Evolutionary conservation across 2,329 filamentous ascomycete genomes (phyloP).

Genomic region (Pestalotiopsis fici): DNA sequence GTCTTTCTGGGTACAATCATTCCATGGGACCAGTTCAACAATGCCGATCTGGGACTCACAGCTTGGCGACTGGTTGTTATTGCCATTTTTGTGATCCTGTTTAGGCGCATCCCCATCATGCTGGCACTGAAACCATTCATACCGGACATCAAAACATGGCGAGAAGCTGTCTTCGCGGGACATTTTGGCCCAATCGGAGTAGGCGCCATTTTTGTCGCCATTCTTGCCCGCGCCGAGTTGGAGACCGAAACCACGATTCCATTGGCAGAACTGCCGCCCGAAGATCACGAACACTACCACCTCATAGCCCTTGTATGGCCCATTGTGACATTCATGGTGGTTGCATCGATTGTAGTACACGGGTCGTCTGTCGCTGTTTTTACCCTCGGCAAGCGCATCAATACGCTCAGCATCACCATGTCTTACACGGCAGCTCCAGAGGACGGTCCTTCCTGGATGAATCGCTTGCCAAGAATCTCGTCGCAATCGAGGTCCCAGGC

Average conservation of each 20-base stretch:
- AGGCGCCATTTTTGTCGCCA: conserved; percentile 92
- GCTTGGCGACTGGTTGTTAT: conserved; percentile 94
- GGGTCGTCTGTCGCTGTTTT: conserved; percentile 98
- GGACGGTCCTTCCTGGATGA: conserved; percentile 93
- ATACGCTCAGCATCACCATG: conserved; percentile 91
- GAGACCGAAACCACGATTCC: conserved; percentile 78
- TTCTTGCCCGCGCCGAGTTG: conserved; percentile 88
- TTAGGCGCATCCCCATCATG: conserved; percentile 96
- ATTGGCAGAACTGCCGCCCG: conserved; percentile 59
- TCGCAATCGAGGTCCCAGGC: conserved; percentile 77
- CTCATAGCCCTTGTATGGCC: conserved; percentile 92
- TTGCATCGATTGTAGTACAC: conserved; percentile 91
- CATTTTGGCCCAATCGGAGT: conserved; percentile 98
- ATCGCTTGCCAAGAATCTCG: conserved; percentile 74
- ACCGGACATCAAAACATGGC: conserved; percentile 97
- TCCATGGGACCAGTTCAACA: conserved; percentile 91
- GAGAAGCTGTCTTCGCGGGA: conserved; percentile 92
- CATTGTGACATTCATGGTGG: conserved; percentile 90
- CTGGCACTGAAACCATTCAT: conserved; percentile 86
- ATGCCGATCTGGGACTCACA: conserved; percentile 68
- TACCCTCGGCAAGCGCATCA: conserved; percentile 96
- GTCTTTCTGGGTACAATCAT: conserved; percentile 98
- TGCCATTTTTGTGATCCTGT: conserved; percentile 90
- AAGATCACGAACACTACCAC: conserved; percentile 58
- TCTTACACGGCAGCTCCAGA: conserved; percentile 92